These are phyloP conservation scores for Fusarium setosum DNA, from an alignment of 2,329 filamentous ascomycete species.

Conservation along the genomic window DNA sequence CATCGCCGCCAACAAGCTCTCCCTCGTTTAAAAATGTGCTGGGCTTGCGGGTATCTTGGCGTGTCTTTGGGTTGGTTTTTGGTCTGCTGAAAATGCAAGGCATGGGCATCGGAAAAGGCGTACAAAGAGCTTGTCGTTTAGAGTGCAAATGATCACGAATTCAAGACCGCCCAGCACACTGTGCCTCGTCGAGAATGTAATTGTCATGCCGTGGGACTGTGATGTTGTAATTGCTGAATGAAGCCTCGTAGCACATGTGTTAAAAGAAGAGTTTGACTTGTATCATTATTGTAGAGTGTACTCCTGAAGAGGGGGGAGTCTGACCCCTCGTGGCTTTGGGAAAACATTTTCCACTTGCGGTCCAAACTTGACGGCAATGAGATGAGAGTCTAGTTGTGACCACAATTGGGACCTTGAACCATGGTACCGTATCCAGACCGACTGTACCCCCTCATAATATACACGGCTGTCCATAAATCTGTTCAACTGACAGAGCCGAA, in stretches of 20 bases:
- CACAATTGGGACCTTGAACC: background rate
- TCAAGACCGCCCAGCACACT: slow-evolving; percentile 44
- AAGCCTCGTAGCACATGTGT: background rate
- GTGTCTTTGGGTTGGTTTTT: slow-evolving; percentile 48
- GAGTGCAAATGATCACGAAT: slow-evolving; percentile 50
- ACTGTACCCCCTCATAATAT: slow-evolving; percentile 6
- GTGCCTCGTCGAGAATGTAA: slow-evolving; percentile 14
- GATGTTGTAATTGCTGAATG: background rate
- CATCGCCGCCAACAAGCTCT: slow-evolving; percentile 98
- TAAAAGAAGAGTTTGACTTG: background rate
- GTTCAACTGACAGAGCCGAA: background rate
- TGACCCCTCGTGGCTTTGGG: too few relatives aligned
- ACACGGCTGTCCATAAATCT: slow-evolving; percentile 17
- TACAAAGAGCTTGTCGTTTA: slow-evolving; percentile 50
- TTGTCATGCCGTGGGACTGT: background rate
- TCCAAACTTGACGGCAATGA: too few relatives aligned
- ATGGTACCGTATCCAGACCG: background rate
- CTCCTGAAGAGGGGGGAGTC: too few relatives aligned
- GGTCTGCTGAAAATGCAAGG: slow-evolving; percentile 52
- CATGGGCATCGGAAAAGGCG: slow-evolving; percentile 53
- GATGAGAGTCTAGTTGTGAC: too few relatives aligned
- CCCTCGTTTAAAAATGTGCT: slow-evolving; percentile 81
- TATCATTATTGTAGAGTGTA: background rate
- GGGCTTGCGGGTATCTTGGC: slow-evolving; percentile 50
- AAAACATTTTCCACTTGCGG: too few relatives aligned